These are phyloP conservation scores for Cercospora canescens DNA, from an alignment of 2,329 filamentous ascomycete species.

Conservation along the genomic window DNA sequence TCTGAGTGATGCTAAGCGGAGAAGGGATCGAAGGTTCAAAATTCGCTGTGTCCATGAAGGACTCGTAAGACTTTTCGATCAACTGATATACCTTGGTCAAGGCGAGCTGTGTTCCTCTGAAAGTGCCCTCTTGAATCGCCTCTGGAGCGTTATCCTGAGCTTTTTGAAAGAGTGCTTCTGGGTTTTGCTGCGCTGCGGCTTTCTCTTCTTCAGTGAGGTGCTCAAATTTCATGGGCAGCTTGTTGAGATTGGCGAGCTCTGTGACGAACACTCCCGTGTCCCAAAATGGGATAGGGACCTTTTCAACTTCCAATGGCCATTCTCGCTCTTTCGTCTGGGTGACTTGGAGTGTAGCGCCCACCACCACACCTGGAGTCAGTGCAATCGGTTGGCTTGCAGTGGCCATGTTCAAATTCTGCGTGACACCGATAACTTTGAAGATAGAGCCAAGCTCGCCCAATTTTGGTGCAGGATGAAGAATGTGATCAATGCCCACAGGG, in stretches of 20 bases:
- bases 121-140: conserved; percentile 21
- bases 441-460: background rate
- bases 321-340: conserved; percentile 6
- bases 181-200: conserved; percentile 18
- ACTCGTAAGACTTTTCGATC: conserved; percentile 24
- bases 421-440: background rate
- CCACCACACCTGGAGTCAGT: conserved; percentile 4
- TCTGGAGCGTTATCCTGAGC: conserved; percentile 16
- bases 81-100: conserved; percentile 25
- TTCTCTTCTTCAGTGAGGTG: conserved; percentile 15
- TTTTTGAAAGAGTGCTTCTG: conserved; percentile 17
- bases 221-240: conserved; percentile 14
- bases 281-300: conserved; percentile 18
- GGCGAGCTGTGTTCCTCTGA: conserved; percentile 23
- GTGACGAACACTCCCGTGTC: conserved; percentile 24
- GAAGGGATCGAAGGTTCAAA: conserved; percentile 26
- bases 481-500: background rate
- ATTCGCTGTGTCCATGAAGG: conserved; percentile 25
- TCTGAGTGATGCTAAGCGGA: conserved; percentile 19
- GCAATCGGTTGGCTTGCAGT: background rate
- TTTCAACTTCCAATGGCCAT: conserved; percentile 18
- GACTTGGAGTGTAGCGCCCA: conserved; percentile 5
- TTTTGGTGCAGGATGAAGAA: background rate
- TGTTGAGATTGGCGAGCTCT: conserved; percentile 16
- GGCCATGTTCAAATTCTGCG: background rate